These are phyloP conservation scores for Camellia lanceoleosa DNA, from an alignment of 148 eudicot genomes.

Conservation along the genomic window DNA sequence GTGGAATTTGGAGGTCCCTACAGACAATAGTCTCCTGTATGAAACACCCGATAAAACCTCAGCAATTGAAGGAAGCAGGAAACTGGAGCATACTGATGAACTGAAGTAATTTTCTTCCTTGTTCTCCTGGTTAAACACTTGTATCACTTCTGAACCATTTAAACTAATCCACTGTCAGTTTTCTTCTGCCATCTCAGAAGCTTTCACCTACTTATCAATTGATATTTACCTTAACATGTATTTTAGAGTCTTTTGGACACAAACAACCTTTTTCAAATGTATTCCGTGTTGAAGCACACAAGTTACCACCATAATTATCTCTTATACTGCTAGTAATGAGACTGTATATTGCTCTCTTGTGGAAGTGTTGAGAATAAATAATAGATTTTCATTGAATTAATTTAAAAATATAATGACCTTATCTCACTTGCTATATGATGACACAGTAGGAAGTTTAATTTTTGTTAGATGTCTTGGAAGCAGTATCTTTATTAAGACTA, in stretches of 20 bases:
- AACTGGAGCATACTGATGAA: constrained; percentile 46
- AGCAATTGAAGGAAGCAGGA: too few relatives aligned
- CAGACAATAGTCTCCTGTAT: too few relatives aligned
- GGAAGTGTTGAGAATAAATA: neutral
- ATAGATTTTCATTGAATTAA: neutral
- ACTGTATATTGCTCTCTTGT: neutral
- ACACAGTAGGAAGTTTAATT: neutral
- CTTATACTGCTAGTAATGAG: neutral
- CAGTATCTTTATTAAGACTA: neutral
- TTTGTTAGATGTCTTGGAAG: neutral
- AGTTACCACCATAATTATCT: constrained; percentile 3
- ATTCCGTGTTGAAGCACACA: neutral
- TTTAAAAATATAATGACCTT: neutral
- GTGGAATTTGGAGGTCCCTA: too few relatives aligned
- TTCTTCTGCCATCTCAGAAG: neutral
- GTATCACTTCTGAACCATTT: neutral
- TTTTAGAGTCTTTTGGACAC: neutral
- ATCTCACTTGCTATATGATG: neutral
- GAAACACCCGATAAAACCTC: too few relatives aligned
- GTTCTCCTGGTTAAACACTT: neutral
- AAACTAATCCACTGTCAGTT: neutral
- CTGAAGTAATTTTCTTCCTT: constrained; percentile 37
- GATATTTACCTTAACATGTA: neutral
- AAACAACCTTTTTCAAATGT: neutral
- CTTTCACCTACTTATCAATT: neutral